Evolutionary conservation across 2,329 filamentous ascomycete genomes (phyloP).

Genomic region (Cryphonectria parasitica): DNA sequence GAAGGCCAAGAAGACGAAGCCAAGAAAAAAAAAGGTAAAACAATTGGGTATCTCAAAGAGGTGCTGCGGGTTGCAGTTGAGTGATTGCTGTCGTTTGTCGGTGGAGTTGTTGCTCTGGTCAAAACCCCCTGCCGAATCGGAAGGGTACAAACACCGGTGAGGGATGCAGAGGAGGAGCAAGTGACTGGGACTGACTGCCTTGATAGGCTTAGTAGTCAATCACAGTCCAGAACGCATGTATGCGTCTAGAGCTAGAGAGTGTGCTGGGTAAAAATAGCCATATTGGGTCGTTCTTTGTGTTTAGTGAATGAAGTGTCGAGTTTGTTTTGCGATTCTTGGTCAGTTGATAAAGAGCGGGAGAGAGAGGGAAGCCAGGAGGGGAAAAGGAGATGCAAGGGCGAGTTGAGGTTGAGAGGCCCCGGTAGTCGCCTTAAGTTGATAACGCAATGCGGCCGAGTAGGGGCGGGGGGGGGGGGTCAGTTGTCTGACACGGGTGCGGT

Average conservation of each 20-base stretch:
- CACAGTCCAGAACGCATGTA: slow-evolving; percentile 22
- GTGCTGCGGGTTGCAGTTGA: not conserved
- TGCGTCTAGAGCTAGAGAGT: slow-evolving; percentile 17
- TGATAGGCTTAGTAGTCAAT: slow-evolving; percentile 7
- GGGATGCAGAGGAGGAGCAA: slow-evolving; percentile 4
- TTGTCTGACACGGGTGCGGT: slow-evolving; percentile 19
- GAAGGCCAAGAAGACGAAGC: no score
- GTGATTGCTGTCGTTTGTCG: not conserved
- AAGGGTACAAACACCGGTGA: not conserved
- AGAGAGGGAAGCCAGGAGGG: slow-evolving; percentile 6
- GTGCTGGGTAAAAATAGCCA: slow-evolving; percentile 19
- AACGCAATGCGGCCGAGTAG: slow-evolving; percentile 21
- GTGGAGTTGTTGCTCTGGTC: not conserved
- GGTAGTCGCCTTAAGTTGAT: slow-evolving; percentile 16
- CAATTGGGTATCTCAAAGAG: not conserved
- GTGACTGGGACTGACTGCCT: slow-evolving; percentile 1
- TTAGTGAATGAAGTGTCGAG: not conserved
- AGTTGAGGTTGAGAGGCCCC: slow-evolving; percentile 2
- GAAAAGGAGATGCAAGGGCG: slow-evolving; percentile 17
- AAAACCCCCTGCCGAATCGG: not conserved
- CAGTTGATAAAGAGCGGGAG: not conserved
- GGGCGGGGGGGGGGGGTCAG: not conserved
- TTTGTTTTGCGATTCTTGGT: not conserved
- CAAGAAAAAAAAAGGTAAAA: not conserved
- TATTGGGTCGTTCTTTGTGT: not conserved